Evolutionary conservation across 495 filamentous ascomycete genomes (phyloP).

Genomic region (Parmelia sp.): DNA sequence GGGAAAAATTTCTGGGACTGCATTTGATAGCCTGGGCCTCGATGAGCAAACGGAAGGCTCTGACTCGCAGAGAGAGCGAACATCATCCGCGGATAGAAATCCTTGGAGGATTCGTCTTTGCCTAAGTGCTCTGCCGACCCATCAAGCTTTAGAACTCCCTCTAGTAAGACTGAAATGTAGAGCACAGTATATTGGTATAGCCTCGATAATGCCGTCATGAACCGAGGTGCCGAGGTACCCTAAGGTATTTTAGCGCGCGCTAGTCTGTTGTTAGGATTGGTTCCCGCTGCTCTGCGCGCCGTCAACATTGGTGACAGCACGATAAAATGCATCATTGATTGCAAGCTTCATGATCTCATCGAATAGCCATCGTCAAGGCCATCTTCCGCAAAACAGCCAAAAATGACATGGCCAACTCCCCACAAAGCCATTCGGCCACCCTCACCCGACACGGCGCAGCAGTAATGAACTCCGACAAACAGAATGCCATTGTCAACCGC

Average conservation of each 20-base stretch:
- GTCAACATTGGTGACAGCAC: slow-evolving; percentile 8
- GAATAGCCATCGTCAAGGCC: neutral
- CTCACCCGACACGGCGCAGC: slow-evolving; percentile 8
- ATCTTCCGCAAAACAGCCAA: neutral
- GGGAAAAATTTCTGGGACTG: neutral
- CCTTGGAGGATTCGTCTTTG: neutral
- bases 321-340: neutral
- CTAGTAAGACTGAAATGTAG: no score
- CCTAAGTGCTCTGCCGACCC: neutral
- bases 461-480: slow-evolving; percentile 13
- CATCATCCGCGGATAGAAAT: neutral
- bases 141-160: neutral
- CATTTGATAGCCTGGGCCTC: neutral
- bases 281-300: slow-evolving; percentile 11
- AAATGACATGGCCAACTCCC: slow-evolving; percentile 11
- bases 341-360: slow-evolving; percentile 13
- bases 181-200: neutral
- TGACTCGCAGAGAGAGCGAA: neutral
- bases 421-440: slow-evolving; percentile 1
- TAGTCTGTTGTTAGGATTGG: slow-evolving; percentile 1
- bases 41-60: neutral
- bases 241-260: neutral
- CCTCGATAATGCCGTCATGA: no score
- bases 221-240: neutral
- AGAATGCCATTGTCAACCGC: slow-evolving; percentile 12